These are phyloP conservation scores for Diaporthe sp. DNA, from an alignment of 2,329 filamentous ascomycete species.

Conservation along the genomic window DNA sequence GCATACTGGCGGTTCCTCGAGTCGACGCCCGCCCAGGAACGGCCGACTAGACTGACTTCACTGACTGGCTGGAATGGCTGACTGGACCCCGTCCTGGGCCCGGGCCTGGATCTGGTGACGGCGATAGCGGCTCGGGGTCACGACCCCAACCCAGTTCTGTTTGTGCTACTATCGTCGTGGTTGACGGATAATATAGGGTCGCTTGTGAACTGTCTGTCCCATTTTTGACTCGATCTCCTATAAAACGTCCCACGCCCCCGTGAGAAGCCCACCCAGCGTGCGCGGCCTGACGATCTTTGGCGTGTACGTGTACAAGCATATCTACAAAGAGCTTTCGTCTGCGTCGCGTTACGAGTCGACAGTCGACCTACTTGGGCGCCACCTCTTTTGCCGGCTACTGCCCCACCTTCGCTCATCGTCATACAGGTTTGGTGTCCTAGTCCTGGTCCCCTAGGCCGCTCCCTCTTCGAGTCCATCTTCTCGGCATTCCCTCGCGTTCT, in stretches of 20 bases:
- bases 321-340: neutral
- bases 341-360: slow-evolving; percentile 33
- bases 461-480: slow-evolving; percentile 2
- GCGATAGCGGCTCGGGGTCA: slow-evolving; percentile 32
- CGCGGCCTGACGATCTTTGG: slow-evolving; percentile 12
- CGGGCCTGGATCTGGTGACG: slow-evolving; percentile 9
- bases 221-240: neutral
- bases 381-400: slow-evolving; percentile 27
- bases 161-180: slow-evolving; percentile 10
- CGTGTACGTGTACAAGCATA: slow-evolving; percentile 5
- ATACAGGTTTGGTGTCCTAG: slow-evolving; percentile 7
- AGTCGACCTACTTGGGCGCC: slow-evolving; percentile 34
- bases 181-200: slow-evolving; percentile 8
- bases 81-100: neutral
- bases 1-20: slow-evolving; percentile 8
- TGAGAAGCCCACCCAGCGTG: neutral
- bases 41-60: neutral
- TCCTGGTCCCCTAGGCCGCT: neutral
- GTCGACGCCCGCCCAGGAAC: neutral
- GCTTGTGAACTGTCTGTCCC: neutral
- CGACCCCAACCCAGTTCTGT: neutral
- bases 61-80: slow-evolving; percentile 7
- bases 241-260: slow-evolving; percentile 20
- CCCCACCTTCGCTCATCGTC: slow-evolving; percentile 35
- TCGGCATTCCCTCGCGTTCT: neutral